These are phyloP conservation scores for Rhododendron ferrugineum DNA, from an alignment of 148 eudicot genomes.

Conservation along the genomic window DNA sequence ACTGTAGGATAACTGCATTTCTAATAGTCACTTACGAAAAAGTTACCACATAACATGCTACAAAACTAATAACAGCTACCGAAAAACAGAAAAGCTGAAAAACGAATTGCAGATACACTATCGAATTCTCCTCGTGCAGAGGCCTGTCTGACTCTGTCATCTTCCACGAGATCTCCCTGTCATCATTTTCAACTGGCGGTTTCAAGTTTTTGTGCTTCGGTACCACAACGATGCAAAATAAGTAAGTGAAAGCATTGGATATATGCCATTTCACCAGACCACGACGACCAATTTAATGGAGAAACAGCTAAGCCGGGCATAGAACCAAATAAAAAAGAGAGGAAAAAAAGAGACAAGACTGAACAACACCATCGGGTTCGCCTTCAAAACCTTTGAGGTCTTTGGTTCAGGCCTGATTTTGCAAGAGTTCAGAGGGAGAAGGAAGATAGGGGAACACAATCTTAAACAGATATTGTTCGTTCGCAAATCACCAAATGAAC, in stretches of 20 bases:
- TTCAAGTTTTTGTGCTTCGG: background rate
- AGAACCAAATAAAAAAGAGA: too few species aligned
- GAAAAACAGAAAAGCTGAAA: background rate
- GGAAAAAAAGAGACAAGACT: too few species aligned
- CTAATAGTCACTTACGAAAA: background rate
- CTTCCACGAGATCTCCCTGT: background rate
- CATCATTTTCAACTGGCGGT: background rate
- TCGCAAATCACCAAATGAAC: too few species aligned
- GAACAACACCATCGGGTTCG: too few species aligned
- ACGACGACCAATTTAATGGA: background rate
- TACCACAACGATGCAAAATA: background rate
- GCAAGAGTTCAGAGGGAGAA: too few species aligned
- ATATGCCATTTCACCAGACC: background rate
- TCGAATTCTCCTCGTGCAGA: background rate
- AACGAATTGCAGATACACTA: background rate
- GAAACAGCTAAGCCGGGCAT: background rate
- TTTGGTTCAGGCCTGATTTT: too few species aligned
- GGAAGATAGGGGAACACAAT: too few species aligned
- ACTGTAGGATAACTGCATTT: background rate
- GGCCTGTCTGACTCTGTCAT: background rate
- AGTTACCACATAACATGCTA: background rate
- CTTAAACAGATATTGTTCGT: too few species aligned
- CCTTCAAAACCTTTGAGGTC: too few species aligned
- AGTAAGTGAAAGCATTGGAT: background rate
- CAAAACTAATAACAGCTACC: background rate